Evolutionary conservation across 2,329 filamentous ascomycete genomes (phyloP).

Genomic region (Aureobasidium leucospermi): DNA sequence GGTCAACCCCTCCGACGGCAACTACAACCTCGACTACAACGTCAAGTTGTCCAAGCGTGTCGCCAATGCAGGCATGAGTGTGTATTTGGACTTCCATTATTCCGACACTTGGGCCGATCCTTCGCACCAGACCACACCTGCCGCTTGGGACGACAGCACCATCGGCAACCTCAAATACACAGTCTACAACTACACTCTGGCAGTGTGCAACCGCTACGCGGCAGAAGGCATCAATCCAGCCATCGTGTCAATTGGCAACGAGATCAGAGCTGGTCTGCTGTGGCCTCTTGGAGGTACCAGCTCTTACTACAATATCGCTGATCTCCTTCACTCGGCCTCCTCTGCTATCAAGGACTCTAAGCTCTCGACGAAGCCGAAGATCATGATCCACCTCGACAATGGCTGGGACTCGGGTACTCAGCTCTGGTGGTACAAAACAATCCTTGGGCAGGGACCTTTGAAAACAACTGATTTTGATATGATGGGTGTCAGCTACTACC

Average conservation of each 20-base stretch:
- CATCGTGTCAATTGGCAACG: conserved; percentile 34
- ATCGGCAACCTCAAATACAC: conserved; percentile 25
- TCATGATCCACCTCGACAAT: conserved; percentile 28
- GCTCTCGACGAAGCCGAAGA: conserved; percentile 21
- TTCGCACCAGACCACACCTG: conserved; percentile 24
- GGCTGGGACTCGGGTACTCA: conserved; percentile 26
- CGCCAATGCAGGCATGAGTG: conserved; percentile 22
- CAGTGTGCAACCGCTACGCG: conserved; percentile 34
- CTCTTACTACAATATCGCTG: conserved; percentile 27
- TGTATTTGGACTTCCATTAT: conserved; percentile 29
- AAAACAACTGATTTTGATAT: conserved; percentile 22
- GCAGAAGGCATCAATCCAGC: conserved; percentile 30
- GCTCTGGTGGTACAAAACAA: conserved; percentile 25
- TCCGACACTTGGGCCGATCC: conserved; percentile 31
- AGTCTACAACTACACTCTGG: conserved; percentile 27
- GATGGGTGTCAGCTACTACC: conserved; percentile 26
- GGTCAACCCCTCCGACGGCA: conserved; percentile 24
- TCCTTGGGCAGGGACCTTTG: conserved; percentile 22
- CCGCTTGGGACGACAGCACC: conserved; percentile 26
- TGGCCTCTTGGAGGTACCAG: conserved; percentile 28
- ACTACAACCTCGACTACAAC: conserved; percentile 28
- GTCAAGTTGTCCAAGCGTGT: conserved; percentile 29
- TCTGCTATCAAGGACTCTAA: conserved; percentile 24
- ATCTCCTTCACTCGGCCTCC: conserved; percentile 25
- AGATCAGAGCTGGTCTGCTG: conserved; percentile 30